Evolutionary conservation across 257 asterid genomes (phyloP).

Genomic region (Solanum lycopersicoides): DNA sequence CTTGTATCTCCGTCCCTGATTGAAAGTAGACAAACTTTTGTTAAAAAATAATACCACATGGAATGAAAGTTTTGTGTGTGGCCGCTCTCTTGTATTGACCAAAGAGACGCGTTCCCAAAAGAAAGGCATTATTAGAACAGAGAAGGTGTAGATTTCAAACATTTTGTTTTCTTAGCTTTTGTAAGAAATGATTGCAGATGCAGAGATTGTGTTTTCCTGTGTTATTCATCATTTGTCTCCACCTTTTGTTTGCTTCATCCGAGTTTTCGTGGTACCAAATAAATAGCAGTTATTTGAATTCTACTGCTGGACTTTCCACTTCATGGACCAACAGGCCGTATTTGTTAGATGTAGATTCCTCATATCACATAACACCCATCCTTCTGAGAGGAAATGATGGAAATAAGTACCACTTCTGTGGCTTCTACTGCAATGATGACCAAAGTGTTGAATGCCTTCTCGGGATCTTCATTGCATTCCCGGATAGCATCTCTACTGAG

Average conservation of each 20-base stretch:
- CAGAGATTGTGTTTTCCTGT: neutral
- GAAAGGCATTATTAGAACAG: neutral
- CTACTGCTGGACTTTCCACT: neutral
- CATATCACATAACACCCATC: neutral
- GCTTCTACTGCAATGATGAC: neutral
- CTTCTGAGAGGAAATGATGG: neutral
- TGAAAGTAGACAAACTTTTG: neutral
- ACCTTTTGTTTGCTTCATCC: neutral
- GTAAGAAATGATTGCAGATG: neutral
- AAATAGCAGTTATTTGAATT: neutral
- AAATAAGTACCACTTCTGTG: neutral
- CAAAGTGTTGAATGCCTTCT: neutral
- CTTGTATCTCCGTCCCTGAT: neutral
- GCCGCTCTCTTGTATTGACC: neutral
- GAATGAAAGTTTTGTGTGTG: neutral
- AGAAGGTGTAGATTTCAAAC: neutral
- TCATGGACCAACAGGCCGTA: neutral
- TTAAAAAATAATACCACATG: neutral
- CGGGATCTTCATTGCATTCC: neutral
- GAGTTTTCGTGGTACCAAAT: neutral
- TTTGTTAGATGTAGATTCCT: neutral
- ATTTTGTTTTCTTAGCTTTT: neutral
- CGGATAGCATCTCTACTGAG: accelerated
- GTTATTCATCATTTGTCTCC: neutral
- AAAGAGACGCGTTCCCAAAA: neutral